Evolutionary conservation across 192 early-diverging fungal genomes (phyloP).

Genomic region (Coemansia sp.): DNA sequence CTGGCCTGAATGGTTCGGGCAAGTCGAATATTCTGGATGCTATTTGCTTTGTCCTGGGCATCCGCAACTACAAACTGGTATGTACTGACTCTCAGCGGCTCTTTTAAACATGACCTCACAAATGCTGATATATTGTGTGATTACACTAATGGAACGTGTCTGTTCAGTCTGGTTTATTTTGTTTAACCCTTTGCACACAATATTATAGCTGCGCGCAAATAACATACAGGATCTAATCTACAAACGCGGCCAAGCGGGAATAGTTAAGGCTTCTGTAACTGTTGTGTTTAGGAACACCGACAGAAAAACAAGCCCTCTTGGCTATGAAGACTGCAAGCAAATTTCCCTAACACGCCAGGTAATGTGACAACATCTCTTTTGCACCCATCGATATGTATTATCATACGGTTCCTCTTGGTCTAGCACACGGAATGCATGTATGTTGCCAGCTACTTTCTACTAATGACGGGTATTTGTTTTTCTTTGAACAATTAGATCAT

Average conservation of each 20-base stretch:
- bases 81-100: neutral
- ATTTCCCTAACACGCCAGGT: constrained; percentile 97
- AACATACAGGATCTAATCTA: constrained; percentile 96
- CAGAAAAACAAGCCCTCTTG: constrained; percentile 78
- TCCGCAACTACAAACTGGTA: constrained; percentile 90
- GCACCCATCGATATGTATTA: neutral
- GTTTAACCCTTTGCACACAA: neutral
- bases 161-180: too few species aligned
- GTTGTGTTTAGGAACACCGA: constrained; percentile 96
- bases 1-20: constrained; percentile 95
- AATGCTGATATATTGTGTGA: too few species aligned
- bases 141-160: too few species aligned
- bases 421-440: too few species aligned
- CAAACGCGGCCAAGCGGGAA: constrained; percentile 97
- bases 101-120: neutral
- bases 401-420: too few species aligned
- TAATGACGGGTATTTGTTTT: neutral
- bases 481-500: constrained; percentile 44
- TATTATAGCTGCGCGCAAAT: constrained; percentile 75
- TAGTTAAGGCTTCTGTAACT: constrained; percentile 96
- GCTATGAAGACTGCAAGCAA: constrained; percentile 79
- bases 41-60: constrained; percentile 98
- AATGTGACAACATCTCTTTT: constrained; percentile 12
- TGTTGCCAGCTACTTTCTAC: neutral
- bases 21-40: constrained; percentile 99